These are phyloP conservation scores for Pseudocercospora fijiensis DNA, from an alignment of 2,329 filamentous ascomycete species.

Conservation along the genomic window DNA sequence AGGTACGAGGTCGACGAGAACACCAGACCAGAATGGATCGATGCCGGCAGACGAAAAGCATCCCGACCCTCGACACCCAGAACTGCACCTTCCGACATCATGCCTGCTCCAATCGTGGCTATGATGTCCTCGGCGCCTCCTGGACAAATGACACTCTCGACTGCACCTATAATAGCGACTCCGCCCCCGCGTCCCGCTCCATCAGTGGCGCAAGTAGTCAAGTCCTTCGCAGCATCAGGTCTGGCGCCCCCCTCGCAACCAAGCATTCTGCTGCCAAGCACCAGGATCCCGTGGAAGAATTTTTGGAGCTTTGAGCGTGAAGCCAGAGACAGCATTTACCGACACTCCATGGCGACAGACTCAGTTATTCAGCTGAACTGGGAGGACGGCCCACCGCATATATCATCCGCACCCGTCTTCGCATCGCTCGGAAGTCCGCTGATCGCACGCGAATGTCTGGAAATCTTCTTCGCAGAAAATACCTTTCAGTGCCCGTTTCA, in stretches of 20 bases:
- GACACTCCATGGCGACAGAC: neutral
- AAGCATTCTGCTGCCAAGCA: neutral
- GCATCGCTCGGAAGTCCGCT: neutral
- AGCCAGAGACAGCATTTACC: neutral
- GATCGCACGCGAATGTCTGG: neutral
- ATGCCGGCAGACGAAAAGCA: neutral
- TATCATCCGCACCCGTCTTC: neutral
- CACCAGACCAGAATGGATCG: constrained; percentile 9
- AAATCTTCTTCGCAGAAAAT: constrained; percentile 6
- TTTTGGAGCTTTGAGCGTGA: neutral
- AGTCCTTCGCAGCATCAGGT: neutral
- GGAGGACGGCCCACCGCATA: neutral
- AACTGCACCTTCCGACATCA: neutral
- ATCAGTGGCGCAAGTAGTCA: neutral
- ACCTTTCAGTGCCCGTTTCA: constrained; percentile 12
- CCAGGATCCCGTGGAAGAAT: neutral
- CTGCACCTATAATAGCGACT: no score
- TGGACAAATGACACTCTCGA: neutral
- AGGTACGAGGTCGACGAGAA: constrained; percentile 9
- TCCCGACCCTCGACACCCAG: neutral
- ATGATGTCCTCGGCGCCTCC: neutral
- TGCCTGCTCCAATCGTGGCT: neutral
- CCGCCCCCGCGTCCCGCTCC: neutral
- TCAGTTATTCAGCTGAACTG: neutral
- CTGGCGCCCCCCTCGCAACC: neutral